A percentile compares a stretch with the other conserved stretches of the same genome.
These are phyloP conservation scores for Phoma herbarum DNA, from an alignment of 2,329 filamentous ascomycete species.

Conservation along the genomic window DNA sequence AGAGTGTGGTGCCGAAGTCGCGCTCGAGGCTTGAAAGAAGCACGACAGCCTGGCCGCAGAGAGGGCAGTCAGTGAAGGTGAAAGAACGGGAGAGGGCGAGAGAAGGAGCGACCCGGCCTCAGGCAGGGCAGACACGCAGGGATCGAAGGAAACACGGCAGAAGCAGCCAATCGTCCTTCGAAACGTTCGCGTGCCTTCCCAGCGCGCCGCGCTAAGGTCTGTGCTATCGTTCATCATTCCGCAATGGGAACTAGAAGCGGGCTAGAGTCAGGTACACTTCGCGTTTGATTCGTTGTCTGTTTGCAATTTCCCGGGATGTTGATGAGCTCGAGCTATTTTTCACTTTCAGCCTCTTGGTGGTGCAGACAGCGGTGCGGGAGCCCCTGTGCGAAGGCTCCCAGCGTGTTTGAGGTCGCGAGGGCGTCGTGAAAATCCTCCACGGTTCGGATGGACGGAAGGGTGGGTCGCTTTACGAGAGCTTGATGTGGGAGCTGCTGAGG, in stretches of 20 bases:
- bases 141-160: slow-evolving; percentile 32
- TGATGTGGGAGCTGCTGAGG: slow-evolving; percentile 10
- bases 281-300: slow-evolving; percentile 36
- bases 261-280: slow-evolving; percentile 39
- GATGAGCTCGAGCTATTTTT: slow-evolving; percentile 38
- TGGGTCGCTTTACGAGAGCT: slow-evolving; percentile 9
- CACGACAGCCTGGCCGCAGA: slow-evolving; percentile 52
- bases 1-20: slow-evolving; percentile 49
- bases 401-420: slow-evolving; percentile 24
- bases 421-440: slow-evolving; percentile 17
- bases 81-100: slow-evolving; percentile 29
- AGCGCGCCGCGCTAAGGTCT: slow-evolving; percentile 13
- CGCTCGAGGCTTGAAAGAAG: slow-evolving; percentile 51
- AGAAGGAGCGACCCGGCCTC: slow-evolving; percentile 23
- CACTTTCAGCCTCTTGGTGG: slow-evolving; percentile 25
- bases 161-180: slow-evolving; percentile 27
- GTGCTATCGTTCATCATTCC: slow-evolving; percentile 38
- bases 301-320: slow-evolving; percentile 40
- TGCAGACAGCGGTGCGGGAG: slow-evolving; percentile 24
- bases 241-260: slow-evolving; percentile 27
- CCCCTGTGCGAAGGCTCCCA: slow-evolving; percentile 33
- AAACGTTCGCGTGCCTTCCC: slow-evolving; percentile 37
- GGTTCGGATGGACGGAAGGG: slow-evolving; percentile 19
- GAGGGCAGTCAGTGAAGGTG: slow-evolving; percentile 28
- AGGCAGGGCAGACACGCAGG: slow-evolving; percentile 21